phyloP scores from a whole-genome alignment of 2,329 filamentous ascomycete species.

The Fusarium avenaceum region DNA sequence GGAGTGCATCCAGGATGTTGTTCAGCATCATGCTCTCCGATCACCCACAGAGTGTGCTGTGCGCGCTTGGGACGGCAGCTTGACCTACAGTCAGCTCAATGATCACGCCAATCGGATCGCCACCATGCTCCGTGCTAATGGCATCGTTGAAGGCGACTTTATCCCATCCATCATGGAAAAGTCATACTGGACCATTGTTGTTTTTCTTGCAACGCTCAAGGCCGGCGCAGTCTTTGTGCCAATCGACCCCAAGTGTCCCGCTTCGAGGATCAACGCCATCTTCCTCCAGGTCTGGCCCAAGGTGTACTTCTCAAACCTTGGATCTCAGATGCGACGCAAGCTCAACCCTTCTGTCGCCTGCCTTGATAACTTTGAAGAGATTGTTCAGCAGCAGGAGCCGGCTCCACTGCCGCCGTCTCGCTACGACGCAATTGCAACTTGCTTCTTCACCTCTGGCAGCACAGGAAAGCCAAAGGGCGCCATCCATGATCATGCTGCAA shows the following conservation, averaged over 20 bases:
- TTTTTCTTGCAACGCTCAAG: slow-evolving; percentile 21
- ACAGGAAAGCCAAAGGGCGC: slow-evolving; percentile 21
- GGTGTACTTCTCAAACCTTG: slow-evolving; percentile 26
- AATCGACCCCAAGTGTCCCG: slow-evolving; percentile 27
- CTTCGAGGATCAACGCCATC: slow-evolving; percentile 25
- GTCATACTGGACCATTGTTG: slow-evolving; percentile 27
- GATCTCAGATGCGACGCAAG: slow-evolving; percentile 22
- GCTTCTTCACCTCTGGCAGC: slow-evolving; percentile 28
- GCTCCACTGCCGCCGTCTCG: slow-evolving; percentile 6
- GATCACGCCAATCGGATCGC: not conserved
- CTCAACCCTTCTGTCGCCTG: slow-evolving; percentile 24
- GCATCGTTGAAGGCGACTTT: not conserved
- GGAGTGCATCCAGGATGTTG: not conserved
- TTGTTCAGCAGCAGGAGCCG: slow-evolving; percentile 15
- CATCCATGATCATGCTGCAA: slow-evolving; percentile 27
- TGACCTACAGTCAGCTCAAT: slow-evolving; percentile 3
- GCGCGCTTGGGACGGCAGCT: not conserved
- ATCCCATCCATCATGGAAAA: slow-evolving; percentile 3
- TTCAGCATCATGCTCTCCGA: not conserved
- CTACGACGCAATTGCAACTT: slow-evolving; percentile 22
- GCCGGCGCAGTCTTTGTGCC: slow-evolving; percentile 27
- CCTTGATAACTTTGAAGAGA: slow-evolving; percentile 16
- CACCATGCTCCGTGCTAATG: not conserved
- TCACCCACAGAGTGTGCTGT: not conserved
- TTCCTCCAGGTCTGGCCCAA: slow-evolving; percentile 28